Base-by-base conservation (phyloP, 2,329 filamentous ascomycete species). In the Xylaria arbuscula region DNA sequence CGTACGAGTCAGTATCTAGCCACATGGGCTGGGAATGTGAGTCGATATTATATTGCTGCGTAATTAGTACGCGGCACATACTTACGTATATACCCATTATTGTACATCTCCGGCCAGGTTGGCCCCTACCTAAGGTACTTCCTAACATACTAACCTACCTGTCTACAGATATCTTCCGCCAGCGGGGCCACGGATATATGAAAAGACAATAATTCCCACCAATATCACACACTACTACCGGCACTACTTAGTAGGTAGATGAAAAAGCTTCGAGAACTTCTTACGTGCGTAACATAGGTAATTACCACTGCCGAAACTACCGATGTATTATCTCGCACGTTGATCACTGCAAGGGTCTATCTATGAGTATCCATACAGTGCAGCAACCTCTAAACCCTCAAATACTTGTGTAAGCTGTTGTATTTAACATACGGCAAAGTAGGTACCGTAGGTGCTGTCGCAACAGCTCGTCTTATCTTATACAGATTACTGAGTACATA, bases 301-400 rank as follows among this genome's bases (percentile, higher is more conserved):
- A 51, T 63, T 34, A 32, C 40, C 54, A 42, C 40, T 67, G 66
- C 66, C 61, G 66, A 61, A 64, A 55, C 66, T 67, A 67, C 66
- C 66, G 66, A 67, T 28, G 58, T 40, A 40, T 64, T 42, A n/a
- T 36, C 15, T 9, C 40, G 36, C 38, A 57, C 28, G 28, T 45
- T 45, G 55, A 61, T 60, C 36, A 40, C 60, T 66, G 47, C 63
- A 62, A 66, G 67, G 58, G 54, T 63, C 60, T 48, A 22, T 48
- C 45, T 28, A 32, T 32, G 15, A 7, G 24, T 34, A 22, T 47
- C n/a, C 7, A 19, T 47, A 47, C 45, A 45, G 40, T 45, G 40
- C n/a, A 45, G 40, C 40, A 17, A 45, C 40, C 40, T 45, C 40
- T 45, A 45, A 45, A 15, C n/a, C n/a, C n/a, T 45, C 15, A 7